Conservation (phyloP, 73 alveolate species). For the Paramecium primaurelia region DNA sequence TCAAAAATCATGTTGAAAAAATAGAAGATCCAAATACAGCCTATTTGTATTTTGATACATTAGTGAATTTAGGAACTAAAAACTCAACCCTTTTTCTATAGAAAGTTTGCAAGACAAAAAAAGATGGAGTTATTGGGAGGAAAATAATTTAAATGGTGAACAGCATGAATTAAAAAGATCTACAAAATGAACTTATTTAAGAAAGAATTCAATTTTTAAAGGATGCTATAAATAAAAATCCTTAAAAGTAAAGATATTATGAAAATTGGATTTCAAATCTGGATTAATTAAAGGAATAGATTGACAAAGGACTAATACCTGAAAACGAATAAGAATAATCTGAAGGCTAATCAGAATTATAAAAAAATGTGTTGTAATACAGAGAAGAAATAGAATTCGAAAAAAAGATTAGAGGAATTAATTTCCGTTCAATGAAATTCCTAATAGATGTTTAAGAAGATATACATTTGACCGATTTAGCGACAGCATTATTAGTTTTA, state of each 20-base stretch:
- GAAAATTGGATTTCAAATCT: not conserved
- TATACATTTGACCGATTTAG: not conserved
- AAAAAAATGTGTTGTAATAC: too few species aligned
- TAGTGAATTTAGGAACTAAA: not conserved
- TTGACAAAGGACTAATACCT: not conserved
- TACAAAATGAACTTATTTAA: not conserved
- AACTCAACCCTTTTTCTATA: not conserved
- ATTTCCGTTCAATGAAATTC: not conserved
- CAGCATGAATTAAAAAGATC: not conserved
- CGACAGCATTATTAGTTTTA: not conserved
- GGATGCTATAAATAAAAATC: not conserved
- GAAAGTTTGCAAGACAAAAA: not conserved
- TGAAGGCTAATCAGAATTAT: not conserved
- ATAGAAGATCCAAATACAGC: not conserved
- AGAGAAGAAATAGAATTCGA: not conserved
- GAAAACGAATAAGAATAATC: not conserved
- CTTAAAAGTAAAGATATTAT: not conserved
- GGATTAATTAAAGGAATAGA: not conserved
- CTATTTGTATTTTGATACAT: not conserved
- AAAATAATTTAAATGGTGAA: not conserved
- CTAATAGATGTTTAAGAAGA: not conserved
- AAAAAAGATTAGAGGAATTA: not conserved
- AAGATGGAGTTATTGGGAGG: not conserved
- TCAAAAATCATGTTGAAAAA: not conserved
- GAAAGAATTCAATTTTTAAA: not conserved